These are phyloP conservation scores for Emmonsiellopsis sp. DNA, from an alignment of 2,329 filamentous ascomycete species.

Conservation along the genomic window DNA sequence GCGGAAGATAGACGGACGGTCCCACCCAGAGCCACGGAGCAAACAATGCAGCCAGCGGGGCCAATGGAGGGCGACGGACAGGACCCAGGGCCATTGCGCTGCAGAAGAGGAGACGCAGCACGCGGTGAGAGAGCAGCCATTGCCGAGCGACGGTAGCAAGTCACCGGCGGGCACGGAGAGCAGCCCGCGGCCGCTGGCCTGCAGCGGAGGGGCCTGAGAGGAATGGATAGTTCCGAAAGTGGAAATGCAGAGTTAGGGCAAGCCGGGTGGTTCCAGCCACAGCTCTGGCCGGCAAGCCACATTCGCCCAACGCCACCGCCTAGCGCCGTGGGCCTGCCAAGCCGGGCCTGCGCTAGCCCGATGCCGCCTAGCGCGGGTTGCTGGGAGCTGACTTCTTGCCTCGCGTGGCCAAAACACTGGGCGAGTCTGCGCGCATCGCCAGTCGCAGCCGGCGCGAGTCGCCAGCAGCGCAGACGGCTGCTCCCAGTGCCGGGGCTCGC, in stretches of 20 bases:
- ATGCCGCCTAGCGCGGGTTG: conserved; percentile 4
- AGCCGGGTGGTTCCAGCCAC: conserved; percentile 1
- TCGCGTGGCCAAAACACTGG: conserved; percentile 10
- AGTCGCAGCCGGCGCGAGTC: no score
- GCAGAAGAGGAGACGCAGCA: no score
- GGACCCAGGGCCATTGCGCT: no score
- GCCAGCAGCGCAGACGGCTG: no score
- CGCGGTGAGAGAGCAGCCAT: no score
- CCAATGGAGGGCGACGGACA: no score
- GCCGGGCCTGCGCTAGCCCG: conserved; percentile 1
- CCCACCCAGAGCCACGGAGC: not conserved
- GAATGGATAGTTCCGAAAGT: conserved; percentile 2
- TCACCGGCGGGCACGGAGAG: no score
- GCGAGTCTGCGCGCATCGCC: no score
- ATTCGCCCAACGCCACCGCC: conserved; percentile 6
- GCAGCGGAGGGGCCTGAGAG: not conserved
- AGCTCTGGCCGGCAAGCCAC: conserved; percentile 7
- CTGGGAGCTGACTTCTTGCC: conserved; percentile 9
- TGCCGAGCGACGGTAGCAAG: no score
- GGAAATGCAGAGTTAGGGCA: not conserved
- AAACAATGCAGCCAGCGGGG: no score
- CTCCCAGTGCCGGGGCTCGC: not conserved
- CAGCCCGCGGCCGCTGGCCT: not conserved
- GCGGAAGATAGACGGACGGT: not conserved
- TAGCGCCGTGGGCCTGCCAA: conserved; percentile 3